Conservation (phyloP, 1,139 yeast genomes). For the Yamadazyma mexicana region DNA sequence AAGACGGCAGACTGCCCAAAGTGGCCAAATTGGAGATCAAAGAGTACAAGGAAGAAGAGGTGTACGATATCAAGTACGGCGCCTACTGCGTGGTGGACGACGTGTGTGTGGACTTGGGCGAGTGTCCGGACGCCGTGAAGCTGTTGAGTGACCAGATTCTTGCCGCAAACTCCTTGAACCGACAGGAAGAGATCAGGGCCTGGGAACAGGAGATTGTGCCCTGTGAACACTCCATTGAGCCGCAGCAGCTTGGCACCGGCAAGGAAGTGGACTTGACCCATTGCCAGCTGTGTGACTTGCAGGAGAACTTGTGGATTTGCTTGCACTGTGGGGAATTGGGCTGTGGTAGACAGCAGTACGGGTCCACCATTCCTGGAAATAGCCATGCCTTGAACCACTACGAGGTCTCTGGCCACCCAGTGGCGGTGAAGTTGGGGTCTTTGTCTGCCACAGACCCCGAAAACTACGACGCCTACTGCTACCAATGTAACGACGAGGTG, state of each 20-base stretch:
- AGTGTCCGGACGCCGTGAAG: slow-evolving; percentile 24
- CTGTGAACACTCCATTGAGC: slow-evolving; percentile 68
- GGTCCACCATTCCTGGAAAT: slow-evolving; percentile 82
- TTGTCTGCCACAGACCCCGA: slow-evolving; percentile 60
- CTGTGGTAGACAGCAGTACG: slow-evolving; percentile 91
- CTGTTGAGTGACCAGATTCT: slow-evolving; percentile 50
- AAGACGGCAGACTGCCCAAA: slow-evolving; percentile 42
- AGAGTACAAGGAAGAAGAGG: slow-evolving; percentile 68
- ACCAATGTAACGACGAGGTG: slow-evolving; percentile 85
- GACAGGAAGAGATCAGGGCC: slow-evolving; percentile 73
- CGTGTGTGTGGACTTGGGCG: slow-evolving; percentile 17
- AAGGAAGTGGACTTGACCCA: slow-evolving; percentile 34
- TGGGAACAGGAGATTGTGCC: slow-evolving; percentile 90
- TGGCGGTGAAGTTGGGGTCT: slow-evolving; percentile 90
- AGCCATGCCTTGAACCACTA: slow-evolving; percentile 85
- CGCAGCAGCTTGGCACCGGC: slow-evolving; percentile 35
- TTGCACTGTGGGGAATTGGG: slow-evolving; percentile 87
- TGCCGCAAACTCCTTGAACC: slow-evolving; percentile 62
- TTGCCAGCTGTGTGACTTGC: slow-evolving; percentile 63
- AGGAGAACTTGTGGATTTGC: slow-evolving; percentile 84
- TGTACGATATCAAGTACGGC: slow-evolving; percentile 50
- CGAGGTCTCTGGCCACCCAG: slow-evolving; percentile 57
- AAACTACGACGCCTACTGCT: slow-evolving; percentile 79
- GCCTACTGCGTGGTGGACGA: slow-evolving; percentile 46
- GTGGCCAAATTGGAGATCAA: slow-evolving; percentile 73